These are phyloP conservation scores for Fusarium metavorans DNA, from an alignment of 2,329 filamentous ascomycete species.

Conservation along the genomic window DNA sequence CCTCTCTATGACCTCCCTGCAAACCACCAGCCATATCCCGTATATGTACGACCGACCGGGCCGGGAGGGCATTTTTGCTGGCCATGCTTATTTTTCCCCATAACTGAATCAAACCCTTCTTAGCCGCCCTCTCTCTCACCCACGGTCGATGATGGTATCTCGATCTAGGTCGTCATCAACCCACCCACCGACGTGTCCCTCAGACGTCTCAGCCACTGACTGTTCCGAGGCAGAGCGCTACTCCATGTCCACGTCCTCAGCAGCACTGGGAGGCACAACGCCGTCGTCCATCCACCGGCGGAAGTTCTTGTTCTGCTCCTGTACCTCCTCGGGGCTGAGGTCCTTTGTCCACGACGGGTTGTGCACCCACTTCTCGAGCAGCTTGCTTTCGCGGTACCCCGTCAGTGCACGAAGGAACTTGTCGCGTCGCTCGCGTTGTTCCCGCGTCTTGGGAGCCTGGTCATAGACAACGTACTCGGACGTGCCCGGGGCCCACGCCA, in stretches of 20 bases:
- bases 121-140: neutral
- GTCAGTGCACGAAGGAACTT: constrained; percentile 65
- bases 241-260: constrained; percentile 50
- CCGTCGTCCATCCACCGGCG: constrained; percentile 66
- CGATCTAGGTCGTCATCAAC: neutral
- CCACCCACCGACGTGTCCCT: constrained; percentile 9
- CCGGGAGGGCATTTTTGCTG: constrained; percentile 13
- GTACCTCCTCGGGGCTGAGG: constrained; percentile 80
- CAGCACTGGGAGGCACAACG: constrained; percentile 51
- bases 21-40: constrained; percentile 1
- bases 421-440: constrained; percentile 66
- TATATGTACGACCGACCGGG: constrained; percentile 1
- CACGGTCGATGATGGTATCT: neutral
- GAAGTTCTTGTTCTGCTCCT: constrained; percentile 77
- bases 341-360: constrained; percentile 86
- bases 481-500: constrained; percentile 79
- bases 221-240: constrained; percentile 30
- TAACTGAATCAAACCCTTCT: neutral
- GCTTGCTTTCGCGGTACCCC: constrained; percentile 75
- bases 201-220: neutral
- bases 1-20: neutral
- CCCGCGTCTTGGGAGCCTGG: constrained; percentile 74
- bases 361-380: constrained; percentile 84
- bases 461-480: constrained; percentile 80
- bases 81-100: constrained; percentile 8